These are phyloP conservation scores for Marchantia polymorpha DNA, from an alignment of 225 moss, liverwort and hornwort genomes.

Conservation along the genomic window DNA sequence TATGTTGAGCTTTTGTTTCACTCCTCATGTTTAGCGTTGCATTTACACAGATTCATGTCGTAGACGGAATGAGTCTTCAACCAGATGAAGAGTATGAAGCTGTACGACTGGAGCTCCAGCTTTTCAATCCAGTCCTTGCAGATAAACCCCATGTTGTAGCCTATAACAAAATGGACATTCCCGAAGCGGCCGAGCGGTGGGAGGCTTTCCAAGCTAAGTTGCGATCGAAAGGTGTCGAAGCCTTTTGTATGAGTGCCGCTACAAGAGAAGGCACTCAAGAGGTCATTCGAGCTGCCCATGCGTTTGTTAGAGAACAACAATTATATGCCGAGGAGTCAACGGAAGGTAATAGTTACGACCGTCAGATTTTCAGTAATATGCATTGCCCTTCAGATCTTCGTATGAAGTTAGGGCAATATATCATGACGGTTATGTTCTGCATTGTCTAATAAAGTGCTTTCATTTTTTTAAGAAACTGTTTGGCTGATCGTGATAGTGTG, in stretches of 20 bases:
- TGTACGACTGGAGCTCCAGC: conserved; percentile 85
- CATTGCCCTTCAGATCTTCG: not conserved
- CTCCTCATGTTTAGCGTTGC: not conserved
- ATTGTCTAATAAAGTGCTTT: too few species aligned
- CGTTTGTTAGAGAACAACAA: conserved; percentile 58
- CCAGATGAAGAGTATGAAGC: conserved; percentile 89
- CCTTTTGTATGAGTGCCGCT: conserved; percentile 84
- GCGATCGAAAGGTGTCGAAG: conserved; percentile 59
- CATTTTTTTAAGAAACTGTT: too few species aligned
- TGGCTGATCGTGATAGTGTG: too few species aligned
- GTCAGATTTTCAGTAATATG: not conserved
- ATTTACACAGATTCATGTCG: conserved; percentile 72
- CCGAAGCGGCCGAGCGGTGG: conserved; percentile 89
- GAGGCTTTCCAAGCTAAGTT: conserved; percentile 60
- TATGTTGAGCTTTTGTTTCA: not conserved
- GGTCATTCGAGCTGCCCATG: conserved; percentile 65
- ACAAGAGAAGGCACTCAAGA: conserved; percentile 71
- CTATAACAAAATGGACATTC: conserved; percentile 91
- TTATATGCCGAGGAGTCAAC: conserved; percentile 22
- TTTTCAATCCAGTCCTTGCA: conserved; percentile 76
- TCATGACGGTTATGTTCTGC: too few species aligned
- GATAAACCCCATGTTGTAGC: conserved; percentile 82
- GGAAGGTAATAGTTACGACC: conserved; percentile 25
- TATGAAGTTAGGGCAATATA: too few species aligned
- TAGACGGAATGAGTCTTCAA: conserved; percentile 86